A percentile compares a stretch with the other conserved stretches of the same genome.
Evolutionary conservation across 768 basidiomycete species (phyloP).

Genomic region (Xanthoconium stramineum): DNA sequence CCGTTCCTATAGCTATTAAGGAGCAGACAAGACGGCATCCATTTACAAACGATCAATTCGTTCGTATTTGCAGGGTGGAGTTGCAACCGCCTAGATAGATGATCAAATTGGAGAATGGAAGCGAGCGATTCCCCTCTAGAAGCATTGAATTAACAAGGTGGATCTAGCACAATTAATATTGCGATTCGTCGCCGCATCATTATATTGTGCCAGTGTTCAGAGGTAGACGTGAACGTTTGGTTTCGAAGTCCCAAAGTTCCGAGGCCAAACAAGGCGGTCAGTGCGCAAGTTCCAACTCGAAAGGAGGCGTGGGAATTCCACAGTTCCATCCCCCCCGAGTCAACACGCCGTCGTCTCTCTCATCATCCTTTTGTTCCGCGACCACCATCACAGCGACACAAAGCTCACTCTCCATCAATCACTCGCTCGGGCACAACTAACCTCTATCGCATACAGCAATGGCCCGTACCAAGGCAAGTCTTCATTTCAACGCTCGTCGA

Average conservation of each 20-base stretch:
- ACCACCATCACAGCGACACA: conserved; percentile 27
- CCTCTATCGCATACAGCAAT: conserved; percentile 36
- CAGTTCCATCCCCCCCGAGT: conserved; percentile 21
- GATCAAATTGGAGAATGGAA: background rate
- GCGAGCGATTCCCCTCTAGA: too few species aligned
- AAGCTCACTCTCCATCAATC: conserved; percentile 2
- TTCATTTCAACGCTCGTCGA: background rate
- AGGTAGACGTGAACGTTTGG: background rate
- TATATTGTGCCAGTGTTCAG: background rate
- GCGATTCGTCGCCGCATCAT: too few species aligned
- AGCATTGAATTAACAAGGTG: background rate
- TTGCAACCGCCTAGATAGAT: background rate
- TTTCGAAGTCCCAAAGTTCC: conserved; percentile 13
- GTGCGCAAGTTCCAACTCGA: conserved; percentile 25
- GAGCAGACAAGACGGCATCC: background rate
- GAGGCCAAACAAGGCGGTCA: conserved; percentile 24
- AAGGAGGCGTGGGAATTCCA: conserved; percentile 31
- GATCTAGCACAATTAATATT: too few species aligned
- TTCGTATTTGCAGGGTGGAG: background rate
- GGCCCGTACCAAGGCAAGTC: conserved; percentile 83
- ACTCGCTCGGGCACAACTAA: conserved; percentile 7
- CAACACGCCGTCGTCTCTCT: conserved; percentile 19
- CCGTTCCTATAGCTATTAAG: background rate
- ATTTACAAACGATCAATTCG: background rate
- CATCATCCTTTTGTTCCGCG: conserved; percentile 21